Percentiles rank a stretch among this genome's conserved stretches.
Evolutionary conservation across 495 filamentous ascomycete genomes (phyloP).

Genomic region (Oidiodendron maius): DNA sequence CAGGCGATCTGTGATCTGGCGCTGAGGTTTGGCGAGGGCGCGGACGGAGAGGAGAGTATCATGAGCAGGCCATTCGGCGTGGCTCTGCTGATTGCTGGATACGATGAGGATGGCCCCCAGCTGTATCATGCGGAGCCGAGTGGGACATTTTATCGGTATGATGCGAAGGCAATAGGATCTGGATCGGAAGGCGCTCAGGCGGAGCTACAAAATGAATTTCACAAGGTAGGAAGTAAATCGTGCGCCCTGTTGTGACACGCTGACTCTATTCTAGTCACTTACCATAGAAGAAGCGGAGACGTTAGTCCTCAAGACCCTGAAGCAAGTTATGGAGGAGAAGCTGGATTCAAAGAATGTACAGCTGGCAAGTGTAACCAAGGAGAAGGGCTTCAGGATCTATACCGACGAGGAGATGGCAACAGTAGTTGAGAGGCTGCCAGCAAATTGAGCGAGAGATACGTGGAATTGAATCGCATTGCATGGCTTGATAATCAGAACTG

Average conservation of each 20-base stretch:
- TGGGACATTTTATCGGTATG: slow-evolving; percentile 97
- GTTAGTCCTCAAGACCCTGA: slow-evolving; percentile 92
- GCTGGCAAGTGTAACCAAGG: slow-evolving; percentile 94
- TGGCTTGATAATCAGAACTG: neutral
- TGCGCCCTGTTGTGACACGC: neutral
- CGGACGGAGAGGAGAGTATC: slow-evolving; percentile 96
- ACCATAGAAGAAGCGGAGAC: slow-evolving; percentile 91
- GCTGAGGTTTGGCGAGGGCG: slow-evolving; percentile 92
- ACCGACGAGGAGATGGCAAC: slow-evolving; percentile 91
- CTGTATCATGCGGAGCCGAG: slow-evolving; percentile 97
- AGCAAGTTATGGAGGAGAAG: slow-evolving; percentile 99
- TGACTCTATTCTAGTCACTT: slow-evolving; percentile 51
- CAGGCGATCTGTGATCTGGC: slow-evolving; percentile 98
- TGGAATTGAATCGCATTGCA: slow-evolving; percentile 13
- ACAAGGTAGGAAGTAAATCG: slow-evolving; percentile 51
- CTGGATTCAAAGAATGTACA: slow-evolving; percentile 97
- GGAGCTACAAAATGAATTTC: slow-evolving; percentile 96
- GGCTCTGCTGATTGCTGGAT: slow-evolving; percentile 90
- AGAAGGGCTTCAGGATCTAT: slow-evolving; percentile 96
- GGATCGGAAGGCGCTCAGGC: slow-evolving; percentile 96
- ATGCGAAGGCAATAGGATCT: slow-evolving; percentile 96
- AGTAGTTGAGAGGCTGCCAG: slow-evolving; percentile 70
- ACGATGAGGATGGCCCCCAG: slow-evolving; percentile 94
- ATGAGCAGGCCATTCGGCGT: slow-evolving; percentile 98
- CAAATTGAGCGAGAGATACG: slow-evolving; percentile 32